These are phyloP conservation scores for Exophiala phaeomuriformis DNA, from an alignment of 2,329 filamentous ascomycete species.

Conservation along the genomic window DNA sequence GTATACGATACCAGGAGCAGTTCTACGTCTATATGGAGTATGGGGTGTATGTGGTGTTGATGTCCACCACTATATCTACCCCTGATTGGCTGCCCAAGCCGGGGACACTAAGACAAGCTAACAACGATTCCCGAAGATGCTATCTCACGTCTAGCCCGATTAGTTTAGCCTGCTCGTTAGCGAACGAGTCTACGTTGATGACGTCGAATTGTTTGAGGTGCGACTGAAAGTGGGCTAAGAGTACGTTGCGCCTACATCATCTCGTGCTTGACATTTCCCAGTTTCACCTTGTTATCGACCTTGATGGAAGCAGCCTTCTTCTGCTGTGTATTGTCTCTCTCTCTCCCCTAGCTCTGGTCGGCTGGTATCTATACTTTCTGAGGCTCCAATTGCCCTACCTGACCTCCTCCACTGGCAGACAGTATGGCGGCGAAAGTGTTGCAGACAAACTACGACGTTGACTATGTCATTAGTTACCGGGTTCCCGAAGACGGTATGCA, in stretches of 20 bases:
- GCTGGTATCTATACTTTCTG: neutral
- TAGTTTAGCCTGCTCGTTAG: neutral
- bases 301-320: neutral
- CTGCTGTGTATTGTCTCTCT: too few relatives aligned
- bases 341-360: too few relatives aligned
- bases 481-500: constrained; percentile 55
- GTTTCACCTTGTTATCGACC: neutral
- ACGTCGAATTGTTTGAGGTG: neutral
- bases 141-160: neutral
- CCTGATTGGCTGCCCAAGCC: neutral
- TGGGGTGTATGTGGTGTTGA: too few relatives aligned
- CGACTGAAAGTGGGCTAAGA: neutral
- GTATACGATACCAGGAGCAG: too few relatives aligned
- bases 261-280: neutral
- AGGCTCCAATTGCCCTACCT: neutral
- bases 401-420: neutral
- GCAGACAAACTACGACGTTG: constrained; percentile 58
- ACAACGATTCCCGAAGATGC: neutral
- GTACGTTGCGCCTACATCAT: neutral
- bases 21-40: too few relatives aligned
- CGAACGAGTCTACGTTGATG: neutral
- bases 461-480: constrained; percentile 79
- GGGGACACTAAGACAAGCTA: neutral
- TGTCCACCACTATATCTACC: too few relatives aligned
- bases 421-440: constrained; percentile 22